These are phyloP conservation scores for Nakazawaea siamensis DNA, from an alignment of 805 yeast genomes.

Conservation along the genomic window DNA sequence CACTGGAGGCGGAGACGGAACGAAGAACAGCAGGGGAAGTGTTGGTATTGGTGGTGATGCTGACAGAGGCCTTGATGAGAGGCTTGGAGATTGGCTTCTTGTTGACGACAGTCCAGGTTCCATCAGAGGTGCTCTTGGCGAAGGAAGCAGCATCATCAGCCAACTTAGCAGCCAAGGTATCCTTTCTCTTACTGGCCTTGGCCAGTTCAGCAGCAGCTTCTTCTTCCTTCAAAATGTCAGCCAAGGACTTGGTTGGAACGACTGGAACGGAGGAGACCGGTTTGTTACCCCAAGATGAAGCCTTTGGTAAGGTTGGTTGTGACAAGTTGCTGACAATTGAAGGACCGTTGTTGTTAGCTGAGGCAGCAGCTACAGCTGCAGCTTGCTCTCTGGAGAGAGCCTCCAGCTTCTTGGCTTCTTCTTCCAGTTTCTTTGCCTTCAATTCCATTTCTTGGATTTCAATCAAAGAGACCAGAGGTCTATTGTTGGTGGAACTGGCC, in stretches of 20 bases:
- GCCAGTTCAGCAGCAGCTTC: conserved; percentile 25
- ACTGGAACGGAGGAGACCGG: conserved; percentile 9
- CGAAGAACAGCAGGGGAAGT: conserved; percentile 27
- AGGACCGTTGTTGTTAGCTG: neutral
- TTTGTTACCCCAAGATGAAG: conserved; percentile 30
- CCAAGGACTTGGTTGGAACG: conserved; percentile 40
- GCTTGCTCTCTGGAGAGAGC: conserved; percentile 12
- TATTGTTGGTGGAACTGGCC: conserved; percentile 15
- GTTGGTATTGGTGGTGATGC: conserved; percentile 8
- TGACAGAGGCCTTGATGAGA: conserved; percentile 8
- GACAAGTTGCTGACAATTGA: conserved; percentile 14
- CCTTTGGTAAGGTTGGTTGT: conserved; percentile 22
- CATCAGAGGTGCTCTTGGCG: conserved; percentile 11
- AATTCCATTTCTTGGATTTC: conserved; percentile 42
- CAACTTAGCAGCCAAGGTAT: conserved; percentile 17
- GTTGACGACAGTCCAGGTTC: conserved; percentile 30
- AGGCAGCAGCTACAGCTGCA: conserved; percentile 17
- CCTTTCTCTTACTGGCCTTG: conserved; percentile 21
- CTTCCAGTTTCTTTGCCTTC: conserved; percentile 33
- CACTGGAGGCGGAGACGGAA: conserved; percentile 25
- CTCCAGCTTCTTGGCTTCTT: conserved; percentile 26
- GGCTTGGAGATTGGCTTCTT: conserved; percentile 26
- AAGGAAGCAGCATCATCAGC: conserved; percentile 11
- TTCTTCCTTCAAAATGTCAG: conserved; percentile 58
- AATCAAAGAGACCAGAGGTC: conserved; percentile 36